A percentile compares a stretch with the other conserved stretches of the same genome.
Evolutionary conservation across 2,329 filamentous ascomycete genomes (phyloP).

Genomic region (Cladosporium sp.): DNA sequence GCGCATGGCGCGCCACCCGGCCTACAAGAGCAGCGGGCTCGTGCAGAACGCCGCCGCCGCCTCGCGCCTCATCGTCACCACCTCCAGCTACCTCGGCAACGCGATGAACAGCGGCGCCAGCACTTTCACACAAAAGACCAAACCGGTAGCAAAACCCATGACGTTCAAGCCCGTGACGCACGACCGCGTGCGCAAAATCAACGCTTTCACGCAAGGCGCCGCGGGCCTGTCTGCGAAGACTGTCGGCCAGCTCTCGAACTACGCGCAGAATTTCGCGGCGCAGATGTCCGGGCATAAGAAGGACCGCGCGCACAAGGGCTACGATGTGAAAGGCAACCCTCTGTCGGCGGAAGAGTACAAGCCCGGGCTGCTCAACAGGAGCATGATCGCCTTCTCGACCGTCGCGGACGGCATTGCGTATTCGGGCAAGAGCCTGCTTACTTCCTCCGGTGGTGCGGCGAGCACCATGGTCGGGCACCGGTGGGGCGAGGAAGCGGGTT

Average conservation of each 20-base stretch:
- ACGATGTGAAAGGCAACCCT: conserved; percentile 66
- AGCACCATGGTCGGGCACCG: conserved; percentile 83
- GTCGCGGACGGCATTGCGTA: conserved; percentile 92
- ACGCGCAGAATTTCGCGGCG: conserved; percentile 88
- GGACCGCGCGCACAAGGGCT: conserved; percentile 52
- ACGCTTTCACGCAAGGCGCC: conserved; percentile 75
- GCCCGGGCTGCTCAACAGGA: conserved; percentile 91
- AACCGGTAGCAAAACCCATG: conserved; percentile 74
- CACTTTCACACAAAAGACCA: conserved; percentile 73
- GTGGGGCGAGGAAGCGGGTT: conserved; percentile 81
- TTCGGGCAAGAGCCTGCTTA: conserved; percentile 73
- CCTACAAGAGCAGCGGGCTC: conserved; percentile 82
- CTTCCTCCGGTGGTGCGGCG: conserved; percentile 70
- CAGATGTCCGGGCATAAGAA: conserved; percentile 62
- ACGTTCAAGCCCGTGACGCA: conserved; percentile 86
- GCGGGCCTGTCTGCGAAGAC: conserved; percentile 80
- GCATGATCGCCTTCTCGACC: conserved; percentile 92
- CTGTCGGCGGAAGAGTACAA: conserved; percentile 59
- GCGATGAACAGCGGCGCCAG: conserved; percentile 74
- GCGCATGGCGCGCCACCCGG: conserved; percentile 75
- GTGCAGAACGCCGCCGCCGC: conserved; percentile 84
- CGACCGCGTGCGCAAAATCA: conserved; percentile 79
- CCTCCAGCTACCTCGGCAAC: conserved; percentile 73
- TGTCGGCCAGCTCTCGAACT: conserved; percentile 74
- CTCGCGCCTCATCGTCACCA: conserved; percentile 87